Conservation (phyloP, 495 filamentous ascomycete species). For the Astrocystis sublimbata region DNA sequence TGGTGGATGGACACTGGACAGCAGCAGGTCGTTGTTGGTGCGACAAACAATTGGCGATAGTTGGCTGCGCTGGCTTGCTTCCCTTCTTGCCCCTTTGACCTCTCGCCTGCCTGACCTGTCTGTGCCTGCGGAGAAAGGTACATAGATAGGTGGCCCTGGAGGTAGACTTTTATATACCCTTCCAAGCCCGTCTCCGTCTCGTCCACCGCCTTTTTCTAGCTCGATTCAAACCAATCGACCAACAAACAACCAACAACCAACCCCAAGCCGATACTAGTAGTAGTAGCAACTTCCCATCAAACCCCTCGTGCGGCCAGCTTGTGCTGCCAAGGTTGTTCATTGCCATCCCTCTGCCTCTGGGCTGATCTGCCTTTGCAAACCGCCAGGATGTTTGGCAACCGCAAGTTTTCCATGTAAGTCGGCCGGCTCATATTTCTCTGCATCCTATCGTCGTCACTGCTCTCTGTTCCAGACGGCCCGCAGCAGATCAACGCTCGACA, state of each 20-base stretch:
- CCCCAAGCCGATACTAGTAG: too few relatives aligned
- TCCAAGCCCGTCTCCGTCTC: too few relatives aligned
- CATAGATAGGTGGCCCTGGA: too few relatives aligned
- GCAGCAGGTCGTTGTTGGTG: conserved; percentile 2
- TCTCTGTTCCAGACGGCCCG: neutral
- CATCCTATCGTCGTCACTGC: too few relatives aligned
- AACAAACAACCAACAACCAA: neutral
- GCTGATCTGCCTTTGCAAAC: conserved; percentile 17
- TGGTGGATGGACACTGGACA: too few relatives aligned
- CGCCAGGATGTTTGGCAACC: conserved; percentile 45
- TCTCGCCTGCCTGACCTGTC: neutral
- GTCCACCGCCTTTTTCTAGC: neutral
- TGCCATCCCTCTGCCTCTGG: neutral
- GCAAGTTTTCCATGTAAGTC: conserved; percentile 57
- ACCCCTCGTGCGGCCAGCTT: conserved; percentile 7
- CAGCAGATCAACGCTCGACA: neutral
- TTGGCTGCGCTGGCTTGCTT: neutral
- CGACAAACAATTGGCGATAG: conserved; percentile 5
- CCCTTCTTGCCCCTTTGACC: neutral
- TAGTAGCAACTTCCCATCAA: too few relatives aligned
- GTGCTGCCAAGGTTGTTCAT: too few relatives aligned
- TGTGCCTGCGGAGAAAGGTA: neutral
- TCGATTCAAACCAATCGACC: neutral
- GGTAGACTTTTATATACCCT: neutral
- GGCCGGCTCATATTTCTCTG: neutral